Evolutionary conservation across 257 asterid genomes (phyloP).

Genomic region (Penstemon eatonii): DNA sequence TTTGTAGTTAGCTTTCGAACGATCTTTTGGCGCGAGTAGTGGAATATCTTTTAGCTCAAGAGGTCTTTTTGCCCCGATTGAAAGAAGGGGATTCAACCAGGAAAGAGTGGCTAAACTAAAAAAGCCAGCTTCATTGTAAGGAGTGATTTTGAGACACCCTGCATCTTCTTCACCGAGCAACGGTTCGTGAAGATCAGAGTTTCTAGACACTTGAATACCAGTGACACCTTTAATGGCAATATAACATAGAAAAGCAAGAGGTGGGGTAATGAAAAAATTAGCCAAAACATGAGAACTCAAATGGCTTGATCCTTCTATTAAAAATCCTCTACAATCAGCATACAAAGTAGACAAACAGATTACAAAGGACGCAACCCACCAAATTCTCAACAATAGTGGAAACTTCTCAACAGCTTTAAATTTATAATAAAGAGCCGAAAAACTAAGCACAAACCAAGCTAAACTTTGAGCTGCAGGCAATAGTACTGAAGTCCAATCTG

Average conservation of each 20-base stretch:
- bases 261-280: slow-evolving; percentile 60
- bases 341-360: slow-evolving; percentile 56
- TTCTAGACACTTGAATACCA: slow-evolving; percentile 58
- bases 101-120: slow-evolving; percentile 85
- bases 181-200: slow-evolving; percentile 64
- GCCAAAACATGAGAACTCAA: slow-evolving; percentile 69
- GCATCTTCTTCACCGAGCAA: slow-evolving; percentile 75
- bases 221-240: slow-evolving; percentile 68
- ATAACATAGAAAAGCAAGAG: slow-evolving; percentile 71
- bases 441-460: slow-evolving; percentile 79
- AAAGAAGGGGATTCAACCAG: slow-evolving; percentile 94
- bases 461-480: slow-evolving; percentile 62
- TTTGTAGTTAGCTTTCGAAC: slow-evolving; percentile 81
- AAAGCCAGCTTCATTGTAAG: slow-evolving; percentile 82
- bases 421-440: slow-evolving; percentile 57
- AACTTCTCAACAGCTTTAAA: slow-evolving; percentile 51
- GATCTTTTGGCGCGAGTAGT: slow-evolving; percentile 77
- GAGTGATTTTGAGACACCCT: slow-evolving; percentile 87
- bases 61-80: slow-evolving; percentile 87
- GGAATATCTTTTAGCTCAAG: slow-evolving; percentile 93
- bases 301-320: slow-evolving; percentile 53
- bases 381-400: slow-evolving; percentile 60
- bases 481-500: slow-evolving; percentile 52
- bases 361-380: slow-evolving; percentile 79
- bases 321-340: slow-evolving; percentile 60